Base-by-base conservation (phyloP, 1,284 basidiomycete genomes). In the Boletus mariae region DNA sequence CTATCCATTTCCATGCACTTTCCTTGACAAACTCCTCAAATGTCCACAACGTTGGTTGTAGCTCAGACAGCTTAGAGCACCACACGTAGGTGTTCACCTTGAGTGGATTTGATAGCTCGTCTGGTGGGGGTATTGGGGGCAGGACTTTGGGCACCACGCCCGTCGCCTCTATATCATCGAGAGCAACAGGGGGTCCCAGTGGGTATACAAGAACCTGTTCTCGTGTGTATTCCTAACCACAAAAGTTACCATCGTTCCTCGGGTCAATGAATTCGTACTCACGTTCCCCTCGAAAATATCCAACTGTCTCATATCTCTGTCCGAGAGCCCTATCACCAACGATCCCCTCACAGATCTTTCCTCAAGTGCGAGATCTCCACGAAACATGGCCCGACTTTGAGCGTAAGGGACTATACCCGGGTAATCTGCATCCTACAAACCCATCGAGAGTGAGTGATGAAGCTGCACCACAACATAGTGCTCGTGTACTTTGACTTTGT, bases 231-330 rank as follows among this genome's bases (percentile, higher is more conserved):
- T 93, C 85, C 90, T 94, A 56, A 11, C 11, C 45, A 20, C 20
- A 45, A n/a, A 45, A 53, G 47, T 31, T 12, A 5, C 41, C 12
- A 20, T 31, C 8, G 13, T 20, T 20, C 2, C 20, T 25, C 20
- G 35, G 42, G n/a, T 44, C 20, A 34, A 37, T n/a, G 5, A 12
- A 12, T 32, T 7, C 11, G 45, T 20, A 78, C 86, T 68, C 63
- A 92, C 92, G 51, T 80, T 65, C 15, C 89, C 91, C 70, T 95
- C 93, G 57, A 94, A 95, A 6, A 77, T 59, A 67, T 94, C 90
- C 4, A 91, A 70, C 4, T 79, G 70, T 3, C 61, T 61, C 1
- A 93, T 72, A 60, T 94, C 90, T 15, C 63, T 45, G 9, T 70
- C 63, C 0, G 77, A 81, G 45, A 93, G 72, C 1, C 90, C 90